Percentiles rank a stretch among this genome's conserved stretches.
Evolutionary conservation across 805 yeast genomes (phyloP).

Genomic region (Starmera quercuum): DNA sequence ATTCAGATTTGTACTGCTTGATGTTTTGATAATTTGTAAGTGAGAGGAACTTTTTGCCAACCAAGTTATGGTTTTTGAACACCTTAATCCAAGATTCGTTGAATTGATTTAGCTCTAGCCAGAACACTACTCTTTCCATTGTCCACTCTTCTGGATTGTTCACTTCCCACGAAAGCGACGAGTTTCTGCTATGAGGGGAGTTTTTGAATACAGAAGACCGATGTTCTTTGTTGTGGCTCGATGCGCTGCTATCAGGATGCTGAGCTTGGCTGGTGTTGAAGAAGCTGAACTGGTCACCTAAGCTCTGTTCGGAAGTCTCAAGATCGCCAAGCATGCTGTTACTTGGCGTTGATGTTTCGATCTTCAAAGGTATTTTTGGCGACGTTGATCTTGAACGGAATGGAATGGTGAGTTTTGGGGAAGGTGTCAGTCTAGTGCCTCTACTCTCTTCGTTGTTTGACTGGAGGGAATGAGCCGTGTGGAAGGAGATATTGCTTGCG

Average conservation of each 20-base stretch:
- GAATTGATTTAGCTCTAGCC: constrained; percentile 67
- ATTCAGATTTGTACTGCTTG: constrained; percentile 25
- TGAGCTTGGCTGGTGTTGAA: constrained; percentile 14
- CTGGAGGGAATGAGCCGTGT: not conserved
- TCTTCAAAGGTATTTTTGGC: constrained; percentile 3
- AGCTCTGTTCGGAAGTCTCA: constrained; percentile 4
- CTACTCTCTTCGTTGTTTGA: not conserved
- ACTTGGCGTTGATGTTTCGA: constrained; percentile 10
- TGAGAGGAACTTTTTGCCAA: constrained; percentile 57
- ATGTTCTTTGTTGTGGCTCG: constrained; percentile 2
- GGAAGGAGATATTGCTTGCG: not conserved
- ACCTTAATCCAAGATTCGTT: constrained; percentile 67
- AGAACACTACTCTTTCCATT: constrained; percentile 50
- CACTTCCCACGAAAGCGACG: constrained; percentile 38
- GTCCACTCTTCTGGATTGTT: constrained; percentile 63
- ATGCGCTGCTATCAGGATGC: constrained; percentile 2
- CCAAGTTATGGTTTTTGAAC: constrained; percentile 48
- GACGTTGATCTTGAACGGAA: constrained; percentile 3
- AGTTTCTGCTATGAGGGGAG: constrained; percentile 18
- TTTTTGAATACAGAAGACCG: not conserved
- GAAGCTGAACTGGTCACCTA: constrained; percentile 16
- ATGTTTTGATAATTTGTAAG: constrained; percentile 64
- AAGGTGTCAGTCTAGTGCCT: constrained; percentile 12
- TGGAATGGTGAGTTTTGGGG: constrained; percentile 7
- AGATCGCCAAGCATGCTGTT: not conserved